These are phyloP conservation scores for Radiomyces spectabilis DNA, from an alignment of 192 early-diverging fungal species.

Conservation along the genomic window DNA sequence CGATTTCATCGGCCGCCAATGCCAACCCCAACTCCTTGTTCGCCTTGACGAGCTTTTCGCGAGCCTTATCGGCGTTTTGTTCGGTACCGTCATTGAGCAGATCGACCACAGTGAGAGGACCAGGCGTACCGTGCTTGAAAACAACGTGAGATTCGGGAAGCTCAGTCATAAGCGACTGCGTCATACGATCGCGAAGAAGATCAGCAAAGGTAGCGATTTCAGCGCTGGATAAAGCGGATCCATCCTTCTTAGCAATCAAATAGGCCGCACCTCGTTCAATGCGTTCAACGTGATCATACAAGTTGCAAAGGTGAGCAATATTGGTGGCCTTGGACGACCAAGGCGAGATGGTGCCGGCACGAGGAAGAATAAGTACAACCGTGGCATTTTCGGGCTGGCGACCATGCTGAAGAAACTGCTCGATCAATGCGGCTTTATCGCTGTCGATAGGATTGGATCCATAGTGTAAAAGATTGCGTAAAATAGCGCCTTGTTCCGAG, in stretches of 20 bases:
- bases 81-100: slow-evolving; percentile 31
- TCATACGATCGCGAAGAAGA: slow-evolving; percentile 91
- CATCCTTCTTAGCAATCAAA: slow-evolving; percentile 42
- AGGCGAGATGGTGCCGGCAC: slow-evolving; percentile 94
- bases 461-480: slow-evolving; percentile 43
- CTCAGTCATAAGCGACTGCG: slow-evolving; percentile 61
- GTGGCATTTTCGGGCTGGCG: slow-evolving; percentile 20
- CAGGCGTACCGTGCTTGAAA: slow-evolving; percentile 65
- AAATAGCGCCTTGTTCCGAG: slow-evolving; percentile 30
- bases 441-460: slow-evolving; percentile 27
- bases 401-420: slow-evolving; percentile 16
- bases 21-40: slow-evolving; percentile 92
- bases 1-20: slow-evolving; percentile 93
- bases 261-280: slow-evolving; percentile 89
- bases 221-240: slow-evolving; percentile 22
- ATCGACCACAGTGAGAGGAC: slow-evolving; percentile 49
- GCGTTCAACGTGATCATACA: slow-evolving; percentile 60
- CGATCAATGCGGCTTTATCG: slow-evolving; percentile 5
- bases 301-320: slow-evolving; percentile 88
- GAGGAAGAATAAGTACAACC: slow-evolving; percentile 77
- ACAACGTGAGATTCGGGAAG: slow-evolving; percentile 59
- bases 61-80: slow-evolving; percentile 32
- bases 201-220: slow-evolving; percentile 44
- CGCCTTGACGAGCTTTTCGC: slow-evolving; percentile 61
- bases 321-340: slow-evolving; percentile 99